A percentile compares a stretch with the other conserved stretches of the same genome.
Conservation (phyloP, 495 filamentous ascomycete species). For the Letharia lupina region DNA sequence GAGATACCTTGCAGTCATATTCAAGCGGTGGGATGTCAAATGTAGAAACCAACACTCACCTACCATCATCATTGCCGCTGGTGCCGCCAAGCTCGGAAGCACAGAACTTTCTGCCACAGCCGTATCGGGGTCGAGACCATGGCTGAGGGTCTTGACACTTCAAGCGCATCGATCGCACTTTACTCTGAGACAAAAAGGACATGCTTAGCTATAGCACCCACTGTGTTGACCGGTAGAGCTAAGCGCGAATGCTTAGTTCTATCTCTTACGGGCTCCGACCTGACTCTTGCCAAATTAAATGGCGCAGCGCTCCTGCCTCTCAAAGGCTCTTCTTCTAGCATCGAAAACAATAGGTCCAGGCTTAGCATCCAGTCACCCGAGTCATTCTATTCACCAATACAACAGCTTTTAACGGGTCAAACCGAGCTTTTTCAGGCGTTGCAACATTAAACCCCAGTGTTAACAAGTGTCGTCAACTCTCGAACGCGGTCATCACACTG, state of each 20-base stretch:
- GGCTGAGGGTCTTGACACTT: background rate
- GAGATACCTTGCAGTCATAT: slow-evolving; percentile 8
- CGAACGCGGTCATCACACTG: background rate
- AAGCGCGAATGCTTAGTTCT: background rate
- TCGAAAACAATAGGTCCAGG: background rate
- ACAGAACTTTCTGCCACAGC: slow-evolving; percentile 11
- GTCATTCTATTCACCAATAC: background rate
- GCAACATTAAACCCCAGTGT: background rate
- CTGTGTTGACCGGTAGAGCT: too few species aligned
- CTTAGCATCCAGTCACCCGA: background rate
- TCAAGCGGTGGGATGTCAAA: slow-evolving; percentile 13
- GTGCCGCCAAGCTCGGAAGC: slow-evolving; percentile 1
- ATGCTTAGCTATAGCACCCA: background rate
- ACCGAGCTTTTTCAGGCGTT: background rate
- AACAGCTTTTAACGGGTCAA: slow-evolving; percentile 4
- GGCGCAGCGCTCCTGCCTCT: slow-evolving; percentile 9
- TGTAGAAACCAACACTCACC: slow-evolving; percentile 8
- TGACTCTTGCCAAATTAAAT: background rate
- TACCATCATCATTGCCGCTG: slow-evolving; percentile 1
- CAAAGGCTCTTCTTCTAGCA: background rate
- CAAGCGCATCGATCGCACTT: background rate
- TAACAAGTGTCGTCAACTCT: slow-evolving; percentile 1
- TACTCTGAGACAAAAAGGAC: background rate
- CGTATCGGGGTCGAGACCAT: slow-evolving; percentile 8
- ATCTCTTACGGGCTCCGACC: background rate